phyloP scores from a whole-genome alignment of 768 basidiomycete species.

The Gymnopilus dilepis region DNA sequence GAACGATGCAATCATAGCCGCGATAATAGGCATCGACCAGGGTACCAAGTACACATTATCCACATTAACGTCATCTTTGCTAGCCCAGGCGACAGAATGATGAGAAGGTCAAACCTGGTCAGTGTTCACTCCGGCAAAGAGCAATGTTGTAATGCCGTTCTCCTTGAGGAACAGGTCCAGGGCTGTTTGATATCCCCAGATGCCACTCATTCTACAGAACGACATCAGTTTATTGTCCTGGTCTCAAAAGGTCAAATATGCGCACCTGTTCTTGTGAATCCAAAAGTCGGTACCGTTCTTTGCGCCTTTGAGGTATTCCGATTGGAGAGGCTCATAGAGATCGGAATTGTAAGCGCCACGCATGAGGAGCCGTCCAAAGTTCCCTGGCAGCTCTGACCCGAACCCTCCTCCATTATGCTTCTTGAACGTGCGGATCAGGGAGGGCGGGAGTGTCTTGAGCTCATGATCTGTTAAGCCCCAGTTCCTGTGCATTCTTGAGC shows the following conservation, averaged over 20 bases:
- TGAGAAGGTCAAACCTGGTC: constrained; percentile 53
- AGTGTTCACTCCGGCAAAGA: constrained; percentile 71
- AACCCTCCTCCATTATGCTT: constrained; percentile 55
- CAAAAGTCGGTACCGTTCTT: constrained; percentile 66
- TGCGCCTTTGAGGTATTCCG: constrained; percentile 55
- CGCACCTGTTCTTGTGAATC: constrained; percentile 73
- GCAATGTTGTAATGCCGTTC: constrained; percentile 62
- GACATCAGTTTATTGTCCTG: background rate
- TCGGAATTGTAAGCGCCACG: constrained; percentile 61
- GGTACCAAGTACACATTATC: constrained; percentile 68
- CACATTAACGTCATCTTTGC: background rate
- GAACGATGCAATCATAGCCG: constrained; percentile 66
- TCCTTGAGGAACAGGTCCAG: constrained; percentile 68
- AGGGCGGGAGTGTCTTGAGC: constrained; percentile 63
- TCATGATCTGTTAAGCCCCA: constrained; percentile 76
- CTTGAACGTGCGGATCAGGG: constrained; percentile 59
- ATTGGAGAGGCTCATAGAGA: constrained; percentile 67
- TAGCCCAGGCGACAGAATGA: background rate
- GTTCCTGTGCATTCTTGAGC: constrained; percentile 45
- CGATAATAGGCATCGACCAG: constrained; percentile 66
- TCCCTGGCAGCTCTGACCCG: constrained; percentile 56
- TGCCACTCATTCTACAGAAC: constrained; percentile 58
- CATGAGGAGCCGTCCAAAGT: constrained; percentile 64
- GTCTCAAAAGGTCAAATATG: background rate
- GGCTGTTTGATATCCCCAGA: constrained; percentile 69